phyloP scores from a whole-genome alignment of 768 basidiomycete species.

The Neoboletus magnificus region DNA sequence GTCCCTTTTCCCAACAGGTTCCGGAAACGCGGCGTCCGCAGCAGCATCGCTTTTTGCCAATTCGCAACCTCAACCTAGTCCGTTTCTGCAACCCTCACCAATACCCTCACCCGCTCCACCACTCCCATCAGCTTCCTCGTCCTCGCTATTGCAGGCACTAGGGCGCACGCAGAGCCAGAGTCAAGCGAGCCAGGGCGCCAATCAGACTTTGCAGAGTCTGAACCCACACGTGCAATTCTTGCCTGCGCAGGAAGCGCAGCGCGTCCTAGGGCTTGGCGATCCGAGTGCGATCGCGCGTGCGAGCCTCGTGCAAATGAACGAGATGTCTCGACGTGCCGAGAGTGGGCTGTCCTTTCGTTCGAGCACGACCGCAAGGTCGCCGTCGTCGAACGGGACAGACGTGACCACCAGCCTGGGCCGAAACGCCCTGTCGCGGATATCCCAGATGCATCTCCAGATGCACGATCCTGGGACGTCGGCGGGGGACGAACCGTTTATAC shows the following conservation, averaged over 20 bases:
- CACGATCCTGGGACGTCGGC: conserved; percentile 25
- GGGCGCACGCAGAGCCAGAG: conserved; percentile 14
- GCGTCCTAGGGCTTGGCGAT: conserved; percentile 41
- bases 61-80: conserved; percentile 28
- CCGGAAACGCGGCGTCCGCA: conserved; percentile 12
- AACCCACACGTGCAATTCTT: conserved; percentile 41
- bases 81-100: conserved; percentile 25
- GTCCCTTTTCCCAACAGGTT: conserved; percentile 22
- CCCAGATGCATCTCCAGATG: conserved; percentile 46
- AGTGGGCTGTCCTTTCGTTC: conserved; percentile 31
- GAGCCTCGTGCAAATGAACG: conserved; percentile 74
- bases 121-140: conserved; percentile 16
- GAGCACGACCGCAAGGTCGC: conserved; percentile 14
- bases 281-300: conserved; percentile 59
- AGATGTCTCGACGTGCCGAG: conserved; percentile 63
- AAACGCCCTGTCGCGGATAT: conserved; percentile 51
- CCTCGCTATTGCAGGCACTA: conserved; percentile 26
- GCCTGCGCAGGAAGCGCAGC: conserved; percentile 54
- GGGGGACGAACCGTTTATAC: conserved; percentile 28
- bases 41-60: conserved; percentile 18
- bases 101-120: conserved; percentile 18
- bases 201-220: conserved; percentile 4
- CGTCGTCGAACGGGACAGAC: conserved; percentile 17
- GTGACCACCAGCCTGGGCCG: conserved; percentile 24
- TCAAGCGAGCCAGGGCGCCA: conserved; percentile 1